Percentiles rank a stretch among this genome's conserved stretches.
These are phyloP conservation scores for Diutina rugosa DNA, from an alignment of 1,139 yeast genomes.

Conservation along the genomic window DNA sequence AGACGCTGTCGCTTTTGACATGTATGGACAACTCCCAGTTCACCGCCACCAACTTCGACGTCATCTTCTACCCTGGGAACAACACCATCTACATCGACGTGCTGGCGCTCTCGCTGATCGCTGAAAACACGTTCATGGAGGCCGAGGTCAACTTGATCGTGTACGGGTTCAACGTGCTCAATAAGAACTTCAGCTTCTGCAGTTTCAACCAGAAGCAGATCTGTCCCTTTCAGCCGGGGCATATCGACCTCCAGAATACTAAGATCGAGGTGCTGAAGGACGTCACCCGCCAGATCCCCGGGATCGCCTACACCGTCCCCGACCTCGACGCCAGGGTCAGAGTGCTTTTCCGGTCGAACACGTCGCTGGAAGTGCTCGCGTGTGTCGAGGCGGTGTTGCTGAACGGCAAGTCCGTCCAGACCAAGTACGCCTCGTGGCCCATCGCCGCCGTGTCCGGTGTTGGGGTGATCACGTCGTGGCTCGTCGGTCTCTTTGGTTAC, in stretches of 20 bases:
- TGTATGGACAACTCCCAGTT: slow-evolving; percentile 3
- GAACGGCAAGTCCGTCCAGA: slow-evolving; percentile 91
- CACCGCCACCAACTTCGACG: slow-evolving; percentile 31
- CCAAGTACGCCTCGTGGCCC: slow-evolving; percentile 93
- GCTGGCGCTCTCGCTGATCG: slow-evolving; percentile 66
- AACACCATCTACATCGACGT: slow-evolving; percentile 52
- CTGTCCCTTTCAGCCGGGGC: slow-evolving; percentile 85
- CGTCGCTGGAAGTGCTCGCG: slow-evolving; percentile 43
- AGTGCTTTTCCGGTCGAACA: slow-evolving; percentile 40
- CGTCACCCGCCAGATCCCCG: slow-evolving; percentile 49
- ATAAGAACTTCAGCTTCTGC: slow-evolving; percentile 52
- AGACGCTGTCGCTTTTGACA: slow-evolving; percentile 2
- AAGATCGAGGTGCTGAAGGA: slow-evolving; percentile 19
- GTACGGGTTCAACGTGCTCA: slow-evolving; percentile 64
- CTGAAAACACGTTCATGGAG: slow-evolving; percentile 44
- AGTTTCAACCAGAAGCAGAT: slow-evolving; percentile 31
- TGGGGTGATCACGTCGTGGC: slow-evolving; percentile 79
- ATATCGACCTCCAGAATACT: slow-evolving; percentile 46
- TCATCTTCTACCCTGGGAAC: slow-evolving; percentile 55
- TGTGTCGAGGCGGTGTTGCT: slow-evolving; percentile 84
- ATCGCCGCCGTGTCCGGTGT: slow-evolving; percentile 85
- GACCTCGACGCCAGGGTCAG: slow-evolving; percentile 88
- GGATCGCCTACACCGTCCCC: slow-evolving; percentile 80
- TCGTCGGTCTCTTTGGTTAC: slow-evolving; percentile 78
- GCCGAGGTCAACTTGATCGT: slow-evolving; percentile 65